These are phyloP conservation scores for Didymella pomorum DNA, from an alignment of 2,329 filamentous ascomycete species.

Conservation along the genomic window DNA sequence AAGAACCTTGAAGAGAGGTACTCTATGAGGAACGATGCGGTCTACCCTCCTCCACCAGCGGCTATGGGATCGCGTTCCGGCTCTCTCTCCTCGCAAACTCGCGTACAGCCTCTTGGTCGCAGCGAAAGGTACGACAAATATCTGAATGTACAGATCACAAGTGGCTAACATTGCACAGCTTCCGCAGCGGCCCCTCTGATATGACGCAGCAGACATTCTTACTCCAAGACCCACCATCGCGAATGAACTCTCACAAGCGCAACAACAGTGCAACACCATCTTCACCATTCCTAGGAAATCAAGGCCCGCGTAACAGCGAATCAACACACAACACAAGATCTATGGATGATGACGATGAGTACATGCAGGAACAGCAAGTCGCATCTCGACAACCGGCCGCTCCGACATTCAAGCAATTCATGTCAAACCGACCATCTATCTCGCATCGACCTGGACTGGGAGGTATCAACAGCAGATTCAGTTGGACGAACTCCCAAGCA, in stretches of 20 bases:
- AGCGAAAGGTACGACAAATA: conserved; percentile 37
- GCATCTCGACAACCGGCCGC: conserved; percentile 39
- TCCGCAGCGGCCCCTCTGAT: conserved; percentile 24
- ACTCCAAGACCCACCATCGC: conserved; percentile 35
- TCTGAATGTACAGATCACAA: neutral
- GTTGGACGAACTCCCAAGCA: conserved; percentile 53
- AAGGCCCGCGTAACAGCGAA: conserved; percentile 36
- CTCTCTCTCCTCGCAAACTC: conserved; percentile 41
- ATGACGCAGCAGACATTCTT: conserved; percentile 36
- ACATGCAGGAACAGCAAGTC: conserved; percentile 29
- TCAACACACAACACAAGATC: conserved; percentile 47
- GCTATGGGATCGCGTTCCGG: conserved; percentile 33
- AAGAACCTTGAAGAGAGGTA: conserved; percentile 34
- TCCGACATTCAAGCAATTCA: conserved; percentile 51
- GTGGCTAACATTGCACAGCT: conserved; percentile 27
- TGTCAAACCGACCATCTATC: conserved; percentile 47
- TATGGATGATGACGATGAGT: conserved; percentile 31
- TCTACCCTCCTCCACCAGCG: conserved; percentile 38
- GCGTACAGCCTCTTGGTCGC: conserved; percentile 38
- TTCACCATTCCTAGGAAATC: conserved; percentile 42
- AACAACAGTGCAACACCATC: conserved; percentile 44
- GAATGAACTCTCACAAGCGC: conserved; percentile 41
- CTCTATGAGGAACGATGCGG: conserved; percentile 34
- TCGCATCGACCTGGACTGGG: conserved; percentile 39
- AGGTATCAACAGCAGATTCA: conserved; percentile 47